Percentiles rank a stretch among this genome's conserved stretches.
phyloP scores from a whole-genome alignment of 2,329 filamentous ascomycete species.

The Diaporthe velutina region DNA sequence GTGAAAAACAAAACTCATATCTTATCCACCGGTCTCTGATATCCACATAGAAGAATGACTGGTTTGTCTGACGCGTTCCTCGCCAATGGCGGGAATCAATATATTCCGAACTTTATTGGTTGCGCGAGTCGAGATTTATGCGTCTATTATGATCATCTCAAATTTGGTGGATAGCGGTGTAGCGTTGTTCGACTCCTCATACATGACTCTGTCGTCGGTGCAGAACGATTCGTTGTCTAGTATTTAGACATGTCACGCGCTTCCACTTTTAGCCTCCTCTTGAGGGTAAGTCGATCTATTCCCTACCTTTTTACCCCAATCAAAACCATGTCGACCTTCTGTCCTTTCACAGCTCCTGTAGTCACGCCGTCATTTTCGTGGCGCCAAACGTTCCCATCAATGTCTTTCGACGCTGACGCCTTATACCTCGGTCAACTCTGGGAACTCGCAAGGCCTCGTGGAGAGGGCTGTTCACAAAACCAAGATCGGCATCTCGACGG shows the following conservation, averaged over 20 bases:
- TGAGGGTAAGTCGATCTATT: background rate
- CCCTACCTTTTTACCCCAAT: background rate
- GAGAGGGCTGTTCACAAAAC: background rate
- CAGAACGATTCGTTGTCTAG: slow-evolving; percentile 9
- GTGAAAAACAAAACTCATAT: background rate
- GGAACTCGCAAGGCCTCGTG: background rate
- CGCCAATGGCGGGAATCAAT: background rate
- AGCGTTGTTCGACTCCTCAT: slow-evolving; percentile 6
- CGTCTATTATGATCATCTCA: background rate
- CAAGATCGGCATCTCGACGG: background rate
- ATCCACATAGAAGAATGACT: background rate
- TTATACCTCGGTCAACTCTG: slow-evolving; percentile 4
- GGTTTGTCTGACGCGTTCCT: background rate
- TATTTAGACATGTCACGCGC: slow-evolving; percentile 13
- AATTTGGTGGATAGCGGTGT: slow-evolving; percentile 20
- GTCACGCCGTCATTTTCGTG: background rate
- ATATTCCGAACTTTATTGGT: background rate
- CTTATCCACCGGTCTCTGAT: background rate
- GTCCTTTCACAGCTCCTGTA: background rate
- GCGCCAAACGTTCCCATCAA: background rate
- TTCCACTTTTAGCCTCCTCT: background rate
- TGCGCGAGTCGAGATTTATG: slow-evolving; percentile 16
- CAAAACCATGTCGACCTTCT: background rate
- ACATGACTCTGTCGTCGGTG: slow-evolving; percentile 11
- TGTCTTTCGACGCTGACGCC: slow-evolving; percentile 6